Evolutionary conservation across 208 protist genomes (phyloP).

Genomic region (Kentomonas sorsogonicus): DNA sequence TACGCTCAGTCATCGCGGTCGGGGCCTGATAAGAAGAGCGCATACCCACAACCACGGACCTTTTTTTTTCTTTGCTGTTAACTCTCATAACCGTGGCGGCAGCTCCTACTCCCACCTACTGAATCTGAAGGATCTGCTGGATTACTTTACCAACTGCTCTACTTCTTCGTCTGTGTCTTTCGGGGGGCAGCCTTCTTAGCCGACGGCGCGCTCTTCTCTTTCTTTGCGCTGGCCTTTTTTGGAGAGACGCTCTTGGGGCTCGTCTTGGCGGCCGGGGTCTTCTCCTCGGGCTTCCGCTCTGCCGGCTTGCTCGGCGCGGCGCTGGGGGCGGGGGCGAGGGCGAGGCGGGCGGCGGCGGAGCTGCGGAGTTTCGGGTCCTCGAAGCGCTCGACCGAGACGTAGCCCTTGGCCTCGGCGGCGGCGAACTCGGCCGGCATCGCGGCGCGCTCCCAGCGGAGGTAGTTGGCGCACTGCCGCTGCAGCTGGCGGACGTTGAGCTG

Average conservation of each 20-base stretch:
- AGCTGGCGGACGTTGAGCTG: slow-evolving; percentile 83
- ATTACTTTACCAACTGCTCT: too few species aligned
- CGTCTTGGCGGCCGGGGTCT: background rate
- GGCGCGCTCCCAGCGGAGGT: slow-evolving; percentile 71
- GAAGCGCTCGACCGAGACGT: slow-evolving; percentile 64
- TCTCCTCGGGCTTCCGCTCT: too few species aligned
- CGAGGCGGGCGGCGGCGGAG: background rate
- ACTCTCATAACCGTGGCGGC: too few species aligned
- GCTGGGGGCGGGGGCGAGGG: background rate
- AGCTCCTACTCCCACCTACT: too few species aligned
- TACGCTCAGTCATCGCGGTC: too few species aligned
- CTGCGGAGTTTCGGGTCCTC: slow-evolving; percentile 47
- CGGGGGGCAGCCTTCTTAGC: too few species aligned
- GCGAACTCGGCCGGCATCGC: slow-evolving; percentile 64
- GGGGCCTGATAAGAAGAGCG: too few species aligned
- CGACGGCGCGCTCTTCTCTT: slow-evolving; percentile 16
- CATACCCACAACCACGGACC: background rate
- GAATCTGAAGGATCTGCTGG: too few species aligned
- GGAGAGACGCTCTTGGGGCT: background rate
- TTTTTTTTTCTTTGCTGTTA: slow-evolving; percentile 15
- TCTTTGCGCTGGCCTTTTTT: slow-evolving; percentile 3
- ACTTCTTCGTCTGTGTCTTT: too few species aligned
- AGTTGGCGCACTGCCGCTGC: slow-evolving; percentile 80
- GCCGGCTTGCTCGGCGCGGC: background rate
- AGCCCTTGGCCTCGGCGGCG: slow-evolving; percentile 68